These are phyloP conservation scores for Phaffia tasmanica DNA, from an alignment of 768 basidiomycete species.

Conservation along the genomic window DNA sequence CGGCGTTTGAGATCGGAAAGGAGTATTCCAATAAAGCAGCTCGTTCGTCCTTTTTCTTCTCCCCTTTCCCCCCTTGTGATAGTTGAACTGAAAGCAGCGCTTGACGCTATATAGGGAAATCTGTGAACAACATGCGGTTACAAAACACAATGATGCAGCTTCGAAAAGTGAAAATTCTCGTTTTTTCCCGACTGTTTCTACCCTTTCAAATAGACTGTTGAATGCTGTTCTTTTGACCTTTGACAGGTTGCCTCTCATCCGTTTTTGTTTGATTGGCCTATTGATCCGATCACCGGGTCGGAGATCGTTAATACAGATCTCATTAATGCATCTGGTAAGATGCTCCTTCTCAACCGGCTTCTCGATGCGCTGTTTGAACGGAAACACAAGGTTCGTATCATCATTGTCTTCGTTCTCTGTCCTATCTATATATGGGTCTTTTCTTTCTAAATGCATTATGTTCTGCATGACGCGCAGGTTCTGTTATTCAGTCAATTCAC, in stretches of 20 bases:
- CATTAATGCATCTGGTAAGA: slow-evolving; percentile 82
- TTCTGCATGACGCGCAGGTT: slow-evolving; percentile 39
- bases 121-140: slow-evolving; percentile 82
- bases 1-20: slow-evolving; percentile 46
- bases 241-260: slow-evolving; percentile 55
- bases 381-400: slow-evolving; percentile 56
- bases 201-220: neutral
- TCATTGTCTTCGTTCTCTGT: neutral
- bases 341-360: slow-evolving; percentile 86
- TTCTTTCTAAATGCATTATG: slow-evolving; percentile 32
- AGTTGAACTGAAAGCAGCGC: neutral
- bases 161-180: slow-evolving; percentile 58
- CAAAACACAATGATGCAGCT: slow-evolving; percentile 96
- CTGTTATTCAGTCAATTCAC: slow-evolving; percentile 67
- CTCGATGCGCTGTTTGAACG: slow-evolving; percentile 67
- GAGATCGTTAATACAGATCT: slow-evolving; percentile 65
- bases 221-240: neutral
- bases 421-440: neutral
- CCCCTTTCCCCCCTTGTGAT: slow-evolving; percentile 1
- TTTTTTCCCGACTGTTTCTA: neutral
- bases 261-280: slow-evolving; percentile 75
- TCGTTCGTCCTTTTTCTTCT: slow-evolving; percentile 42
- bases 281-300: slow-evolving; percentile 51
- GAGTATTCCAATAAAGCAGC: slow-evolving; percentile 52
- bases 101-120: slow-evolving; percentile 47